Evolutionary conservation across 106 monocot genomes (phyloP), one percentile per base, ranked within the genome.

Genomic region (Triglochin maritima): DNA sequence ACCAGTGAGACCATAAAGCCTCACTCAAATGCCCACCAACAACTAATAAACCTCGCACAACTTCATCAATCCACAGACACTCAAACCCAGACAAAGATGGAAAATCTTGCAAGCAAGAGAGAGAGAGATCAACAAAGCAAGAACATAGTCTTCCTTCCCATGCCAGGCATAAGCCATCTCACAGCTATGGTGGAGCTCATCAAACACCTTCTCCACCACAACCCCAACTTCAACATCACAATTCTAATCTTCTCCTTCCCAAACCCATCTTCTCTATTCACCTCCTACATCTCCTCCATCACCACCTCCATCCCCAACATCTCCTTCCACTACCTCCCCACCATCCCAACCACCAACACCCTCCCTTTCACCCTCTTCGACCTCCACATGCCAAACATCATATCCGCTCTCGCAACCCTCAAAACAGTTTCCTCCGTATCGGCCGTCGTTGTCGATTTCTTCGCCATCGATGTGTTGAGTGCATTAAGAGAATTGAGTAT

Each of bases 141-240:
- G 1, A 14, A 62, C 0, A n/a, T 79, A 6, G 56, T 65, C 1
- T 74, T 79, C 64, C 2, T 65, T 4, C 69, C 74, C 0, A 3
- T 49, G 7, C 56, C 44, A 1, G 54, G 64, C 9, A 49, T 69
- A 0, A 69, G 79, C 8, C 68, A 69, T 50, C 46, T 65, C 5
- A 44, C 59, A 16, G 51, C 73, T 29, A 65, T 13, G 43, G 58
- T 74, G 11, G 68, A 74, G 64, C 7, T 68, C 3, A 69, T 64
- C 11, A 73, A 69, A 16, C 11, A 50, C 0, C 49, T 79, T 58
- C 57, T 69, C 17, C 56, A 14, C 17, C 4, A 13, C 49, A 29
- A 29, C 29, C 29, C 29, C 29, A 29, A 29, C 29, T 29, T 29
- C 29, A 29, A 29, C 29, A 29, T 29, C 56, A 64, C 4, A 51